Conservation (phyloP, 176 grass and related monocot species). For the Oryza longistaminata region DNA sequence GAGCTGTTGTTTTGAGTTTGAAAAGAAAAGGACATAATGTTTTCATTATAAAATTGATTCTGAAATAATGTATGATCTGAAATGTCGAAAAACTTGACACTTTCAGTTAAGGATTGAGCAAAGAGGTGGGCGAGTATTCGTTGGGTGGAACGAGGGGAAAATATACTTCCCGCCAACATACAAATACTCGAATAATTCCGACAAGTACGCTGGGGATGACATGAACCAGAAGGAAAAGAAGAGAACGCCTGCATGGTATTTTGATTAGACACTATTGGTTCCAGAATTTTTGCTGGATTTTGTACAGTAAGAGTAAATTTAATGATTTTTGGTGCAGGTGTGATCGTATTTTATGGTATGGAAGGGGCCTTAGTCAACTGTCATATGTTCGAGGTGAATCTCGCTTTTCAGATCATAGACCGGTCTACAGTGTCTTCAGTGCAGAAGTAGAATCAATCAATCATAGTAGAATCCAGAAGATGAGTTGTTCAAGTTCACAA, state of each 20-base stretch:
- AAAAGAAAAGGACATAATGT: not conserved
- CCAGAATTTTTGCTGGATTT: not conserved
- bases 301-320: slow-evolving; percentile 24
- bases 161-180: slow-evolving; percentile 98
- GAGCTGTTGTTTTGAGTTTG: slow-evolving; percentile 9
- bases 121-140: slow-evolving; percentile 83
- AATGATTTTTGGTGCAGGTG: slow-evolving; percentile 51
- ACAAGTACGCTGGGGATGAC: slow-evolving; percentile 86
- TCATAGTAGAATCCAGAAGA: slow-evolving; percentile 90
- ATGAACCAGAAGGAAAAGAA: slow-evolving; percentile 86
- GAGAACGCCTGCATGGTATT: slow-evolving; percentile 92
- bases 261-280: not conserved
- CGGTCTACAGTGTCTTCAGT: slow-evolving; percentile 80
- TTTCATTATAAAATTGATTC: slow-evolving; percentile 35
- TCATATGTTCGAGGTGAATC: slow-evolving; percentile 95
- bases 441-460: slow-evolving; percentile 96
- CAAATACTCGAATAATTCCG: slow-evolving; percentile 97
- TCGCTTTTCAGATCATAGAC: slow-evolving; percentile 90
- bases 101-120: slow-evolving; percentile 87
- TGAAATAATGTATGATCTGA: slow-evolving; percentile 19
- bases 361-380: slow-evolving; percentile 78
- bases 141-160: slow-evolving; percentile 82
- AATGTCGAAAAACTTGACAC: slow-evolving; percentile 15
- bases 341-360: slow-evolving; percentile 93
- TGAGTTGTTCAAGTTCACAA: slow-evolving; percentile 73